These are phyloP conservation scores for Phytophthora citrophthora DNA, from an alignment of 352 stramenopile species.

Conservation along the genomic window DNA sequence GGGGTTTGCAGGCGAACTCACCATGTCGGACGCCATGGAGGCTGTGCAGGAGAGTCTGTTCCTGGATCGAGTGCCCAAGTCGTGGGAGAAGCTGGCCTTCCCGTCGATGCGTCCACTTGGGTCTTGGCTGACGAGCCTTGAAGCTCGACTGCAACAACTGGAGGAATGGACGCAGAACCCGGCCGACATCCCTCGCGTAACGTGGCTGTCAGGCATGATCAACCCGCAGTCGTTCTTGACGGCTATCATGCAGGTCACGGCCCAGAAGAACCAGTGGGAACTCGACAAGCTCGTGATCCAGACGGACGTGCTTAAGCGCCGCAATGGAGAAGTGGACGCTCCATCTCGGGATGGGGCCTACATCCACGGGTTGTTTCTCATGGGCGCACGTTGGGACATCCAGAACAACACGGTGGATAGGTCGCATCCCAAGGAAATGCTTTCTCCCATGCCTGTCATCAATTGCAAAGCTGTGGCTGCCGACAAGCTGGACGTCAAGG, in stretches of 20 bases:
- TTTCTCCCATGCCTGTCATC: slow-evolving; percentile 97
- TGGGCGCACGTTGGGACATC: slow-evolving; percentile 96
- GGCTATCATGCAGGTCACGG: slow-evolving; percentile 97
- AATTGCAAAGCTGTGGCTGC: slow-evolving; percentile 96
- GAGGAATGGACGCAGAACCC: slow-evolving; percentile 98
- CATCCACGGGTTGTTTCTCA: slow-evolving; percentile 94
- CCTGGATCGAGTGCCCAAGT: slow-evolving; percentile 90
- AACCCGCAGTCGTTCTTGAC: slow-evolving; percentile 98
- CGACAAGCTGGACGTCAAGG: slow-evolving; percentile 96
- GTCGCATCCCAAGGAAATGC: slow-evolving; percentile 98
- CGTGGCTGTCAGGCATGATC: slow-evolving; percentile 94
- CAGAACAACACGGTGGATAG: slow-evolving; percentile 94
- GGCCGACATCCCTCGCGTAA: slow-evolving; percentile 96
- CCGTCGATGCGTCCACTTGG: slow-evolving; percentile 91
- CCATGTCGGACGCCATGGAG: slow-evolving; percentile 99
- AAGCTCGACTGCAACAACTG: slow-evolving; percentile 92
- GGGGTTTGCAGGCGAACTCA: slow-evolving; percentile 96
- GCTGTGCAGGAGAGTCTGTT: slow-evolving; percentile 95
- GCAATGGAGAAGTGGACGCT: slow-evolving; percentile 90
- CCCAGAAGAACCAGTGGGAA: slow-evolving; percentile 97
- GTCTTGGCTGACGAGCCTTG: slow-evolving; percentile 95
- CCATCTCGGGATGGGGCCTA: slow-evolving; percentile 95
- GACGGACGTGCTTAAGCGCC: slow-evolving; percentile 96
- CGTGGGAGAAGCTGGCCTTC: slow-evolving; percentile 96
- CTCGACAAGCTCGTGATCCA: slow-evolving; percentile 98